These are phyloP conservation scores for Claviceps sp. DNA, from an alignment of 2,329 filamentous ascomycete genomes.

Conservation along the genomic window DNA sequence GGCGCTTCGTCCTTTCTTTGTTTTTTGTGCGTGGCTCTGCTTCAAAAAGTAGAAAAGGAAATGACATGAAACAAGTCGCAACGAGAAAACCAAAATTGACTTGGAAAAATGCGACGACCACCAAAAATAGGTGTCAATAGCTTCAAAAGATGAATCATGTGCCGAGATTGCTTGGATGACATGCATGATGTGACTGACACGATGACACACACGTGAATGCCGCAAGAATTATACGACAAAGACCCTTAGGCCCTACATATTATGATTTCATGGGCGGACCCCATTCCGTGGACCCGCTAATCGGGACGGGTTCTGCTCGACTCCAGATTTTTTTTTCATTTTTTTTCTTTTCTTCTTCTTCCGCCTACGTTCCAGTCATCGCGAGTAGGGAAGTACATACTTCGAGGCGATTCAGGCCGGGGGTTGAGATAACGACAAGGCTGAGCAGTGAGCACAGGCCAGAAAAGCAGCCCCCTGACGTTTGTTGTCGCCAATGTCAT, in stretches of 20 bases:
- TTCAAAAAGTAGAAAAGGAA: not conserved
- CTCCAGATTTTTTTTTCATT: not conserved
- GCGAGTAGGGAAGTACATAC: not conserved
- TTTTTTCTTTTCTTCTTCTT: not conserved
- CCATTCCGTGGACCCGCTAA: slow-evolving; percentile 2
- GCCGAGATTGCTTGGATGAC: not conserved
- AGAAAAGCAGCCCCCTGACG: not conserved
- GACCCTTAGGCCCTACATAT: slow-evolving; percentile 3
- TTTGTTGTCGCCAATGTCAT: not conserved
- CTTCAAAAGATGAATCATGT: not conserved
- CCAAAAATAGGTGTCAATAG: too few species aligned
- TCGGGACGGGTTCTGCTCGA: slow-evolving; percentile 1
- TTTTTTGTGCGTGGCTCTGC: too few species aligned
- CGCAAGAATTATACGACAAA: not conserved
- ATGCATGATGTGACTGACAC: not conserved
- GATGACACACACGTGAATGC: not conserved
- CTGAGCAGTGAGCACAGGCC: not conserved
- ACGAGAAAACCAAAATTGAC: not conserved
- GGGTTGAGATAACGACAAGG: slow-evolving; percentile 3
- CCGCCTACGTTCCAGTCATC: not conserved
- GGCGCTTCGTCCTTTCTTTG: not conserved
- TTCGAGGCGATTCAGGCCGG: not conserved
- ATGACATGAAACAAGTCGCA: not conserved
- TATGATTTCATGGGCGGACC: slow-evolving; percentile 4
- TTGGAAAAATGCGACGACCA: too few species aligned